Percentiles rank a stretch among this genome's conserved stretches.
phyloP scores from a whole-genome alignment of 176 grass and related monocot genomes.

The Triticum urartu region DNA sequence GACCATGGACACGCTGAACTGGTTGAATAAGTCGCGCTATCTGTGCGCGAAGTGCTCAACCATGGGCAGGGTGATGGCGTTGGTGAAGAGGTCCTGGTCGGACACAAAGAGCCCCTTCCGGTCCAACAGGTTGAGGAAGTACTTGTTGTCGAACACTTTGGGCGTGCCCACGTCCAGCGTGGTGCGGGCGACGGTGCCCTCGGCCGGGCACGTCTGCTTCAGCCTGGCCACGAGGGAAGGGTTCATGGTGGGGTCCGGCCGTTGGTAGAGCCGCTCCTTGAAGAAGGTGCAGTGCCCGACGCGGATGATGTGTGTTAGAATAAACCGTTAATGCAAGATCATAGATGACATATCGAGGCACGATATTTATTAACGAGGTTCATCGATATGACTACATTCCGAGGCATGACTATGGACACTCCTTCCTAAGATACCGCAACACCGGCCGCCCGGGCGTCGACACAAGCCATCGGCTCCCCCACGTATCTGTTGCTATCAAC shows the following conservation, averaged over 20 bases:
- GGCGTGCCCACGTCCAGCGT: conserved; percentile 45
- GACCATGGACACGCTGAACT: conserved; percentile 50
- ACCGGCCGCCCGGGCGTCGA: no score
- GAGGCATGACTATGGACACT: no score
- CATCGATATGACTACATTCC: no score
- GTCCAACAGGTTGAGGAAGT: conserved; percentile 50
- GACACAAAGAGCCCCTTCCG: conserved; percentile 66
- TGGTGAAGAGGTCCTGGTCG: conserved; percentile 64
- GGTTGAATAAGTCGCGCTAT: conserved; percentile 46
- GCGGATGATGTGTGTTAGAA: conserved; percentile 49
- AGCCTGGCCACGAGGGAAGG: conserved; percentile 27
- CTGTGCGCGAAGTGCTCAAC: conserved; percentile 21
- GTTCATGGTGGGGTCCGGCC: conserved; percentile 29
- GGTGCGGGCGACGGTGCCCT: conserved; percentile 28
- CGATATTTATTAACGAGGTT: no score
- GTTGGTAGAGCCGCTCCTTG: conserved; percentile 47
- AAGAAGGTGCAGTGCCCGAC: conserved; percentile 53
- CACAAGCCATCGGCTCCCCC: no score
- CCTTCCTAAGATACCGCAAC: no score
- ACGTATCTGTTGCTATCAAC: no score
- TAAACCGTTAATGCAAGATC: no score
- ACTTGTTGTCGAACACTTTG: conserved; percentile 66
- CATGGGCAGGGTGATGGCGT: neutral
- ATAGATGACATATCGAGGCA: no score
- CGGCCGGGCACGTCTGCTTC: conserved; percentile 41